phyloP scores from a whole-genome alignment of 768 basidiomycete species.

The Mycena rebaudengoi region DNA sequence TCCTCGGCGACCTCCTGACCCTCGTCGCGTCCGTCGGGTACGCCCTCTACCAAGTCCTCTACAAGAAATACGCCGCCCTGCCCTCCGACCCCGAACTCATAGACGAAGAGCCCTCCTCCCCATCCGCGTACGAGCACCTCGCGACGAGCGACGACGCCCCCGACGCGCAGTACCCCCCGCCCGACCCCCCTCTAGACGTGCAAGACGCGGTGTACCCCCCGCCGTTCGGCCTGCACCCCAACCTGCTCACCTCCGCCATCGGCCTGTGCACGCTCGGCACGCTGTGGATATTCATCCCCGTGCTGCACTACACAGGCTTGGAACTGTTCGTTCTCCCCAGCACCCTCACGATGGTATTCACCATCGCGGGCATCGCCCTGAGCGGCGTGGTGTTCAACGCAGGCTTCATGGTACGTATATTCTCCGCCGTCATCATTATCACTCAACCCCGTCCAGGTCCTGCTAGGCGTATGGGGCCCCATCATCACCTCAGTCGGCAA shows the following conservation, averaged over 20 bases:
- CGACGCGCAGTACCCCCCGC: conserved; percentile 18
- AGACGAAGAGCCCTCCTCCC: too few relatives aligned
- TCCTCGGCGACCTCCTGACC: conserved; percentile 79
- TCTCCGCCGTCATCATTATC: conserved; percentile 3
- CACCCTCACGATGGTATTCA: conserved; percentile 50
- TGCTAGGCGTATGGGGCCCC: conserved; percentile 89
- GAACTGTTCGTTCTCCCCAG: conserved; percentile 77
- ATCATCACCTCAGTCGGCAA: conserved; percentile 89
- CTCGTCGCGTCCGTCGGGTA: conserved; percentile 76
- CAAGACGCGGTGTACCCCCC: conserved; percentile 59
- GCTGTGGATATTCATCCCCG: conserved; percentile 82
- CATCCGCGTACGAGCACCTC: conserved; percentile 56
- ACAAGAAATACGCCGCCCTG: conserved; percentile 81
- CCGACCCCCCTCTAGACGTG: conserved; percentile 20
- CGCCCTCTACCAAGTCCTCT: conserved; percentile 84
- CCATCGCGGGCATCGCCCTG: conserved; percentile 73
- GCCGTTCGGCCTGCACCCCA: conserved; percentile 88
- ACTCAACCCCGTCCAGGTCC: conserved; percentile 55
- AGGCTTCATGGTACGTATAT: conserved; percentile 76
- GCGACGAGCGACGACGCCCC: conserved; percentile 45
- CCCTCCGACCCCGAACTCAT: conserved; percentile 67
- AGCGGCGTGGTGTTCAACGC: conserved; percentile 85
- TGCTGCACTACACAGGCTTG: conserved; percentile 71
- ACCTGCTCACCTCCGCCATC: conserved; percentile 81
- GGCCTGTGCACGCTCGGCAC: conserved; percentile 78